Conservation (phyloP, 2,329 filamentous ascomycete species). For the Alternaria novae-zelandiae region DNA sequence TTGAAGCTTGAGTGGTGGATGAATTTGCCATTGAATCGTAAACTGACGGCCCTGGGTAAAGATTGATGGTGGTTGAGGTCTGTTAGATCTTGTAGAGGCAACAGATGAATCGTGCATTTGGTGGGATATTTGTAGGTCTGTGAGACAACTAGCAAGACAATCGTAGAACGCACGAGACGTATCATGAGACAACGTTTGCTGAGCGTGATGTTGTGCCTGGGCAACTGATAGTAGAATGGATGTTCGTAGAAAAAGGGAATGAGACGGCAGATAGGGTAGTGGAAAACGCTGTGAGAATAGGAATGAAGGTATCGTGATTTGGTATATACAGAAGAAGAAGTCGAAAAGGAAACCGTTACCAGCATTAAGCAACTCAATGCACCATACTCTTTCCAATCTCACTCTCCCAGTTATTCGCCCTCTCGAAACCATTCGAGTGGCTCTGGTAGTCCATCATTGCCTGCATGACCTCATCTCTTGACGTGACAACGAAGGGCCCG, state of each 20-base stretch:
- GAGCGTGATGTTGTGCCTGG: too few relatives aligned
- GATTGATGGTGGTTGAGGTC: too few relatives aligned
- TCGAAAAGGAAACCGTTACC: neutral
- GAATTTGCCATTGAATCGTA: neutral
- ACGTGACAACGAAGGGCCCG: conserved; percentile 48
- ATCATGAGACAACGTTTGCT: too few relatives aligned
- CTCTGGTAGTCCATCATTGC: conserved; percentile 48
- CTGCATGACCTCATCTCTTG: conserved; percentile 46
- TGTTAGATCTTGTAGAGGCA: too few relatives aligned
- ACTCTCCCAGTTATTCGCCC: conserved; percentile 74
- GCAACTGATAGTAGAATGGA: neutral
- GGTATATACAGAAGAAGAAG: neutral
- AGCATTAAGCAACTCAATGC: conserved; percentile 16
- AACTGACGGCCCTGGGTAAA: too few relatives aligned
- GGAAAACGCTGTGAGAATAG: neutral
- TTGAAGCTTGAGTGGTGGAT: neutral
- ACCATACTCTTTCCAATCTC: conserved; percentile 66
- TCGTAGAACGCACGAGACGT: too few relatives aligned
- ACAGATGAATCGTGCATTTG: too few relatives aligned
- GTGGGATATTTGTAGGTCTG: too few relatives aligned
- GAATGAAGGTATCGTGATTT: neutral
- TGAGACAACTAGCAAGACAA: too few relatives aligned
- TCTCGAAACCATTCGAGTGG: conserved; percentile 56
- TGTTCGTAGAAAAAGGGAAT: too few relatives aligned
- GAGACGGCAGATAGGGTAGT: too few relatives aligned